Evolutionary conservation across 768 basidiomycete species (phyloP).

Genomic region (Lactarius evosmus): DNA sequence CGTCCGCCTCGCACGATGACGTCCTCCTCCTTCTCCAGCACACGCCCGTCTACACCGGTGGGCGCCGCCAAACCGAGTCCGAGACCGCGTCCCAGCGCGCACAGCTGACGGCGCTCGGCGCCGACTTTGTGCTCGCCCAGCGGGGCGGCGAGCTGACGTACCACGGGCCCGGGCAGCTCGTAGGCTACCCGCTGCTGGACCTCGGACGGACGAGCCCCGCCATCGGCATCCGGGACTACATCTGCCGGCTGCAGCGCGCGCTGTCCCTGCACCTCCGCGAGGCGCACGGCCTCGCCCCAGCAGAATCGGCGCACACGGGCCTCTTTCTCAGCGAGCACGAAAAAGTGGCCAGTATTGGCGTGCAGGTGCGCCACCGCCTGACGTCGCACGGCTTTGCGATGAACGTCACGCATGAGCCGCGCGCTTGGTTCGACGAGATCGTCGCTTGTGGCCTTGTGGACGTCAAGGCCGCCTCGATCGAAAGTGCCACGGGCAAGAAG

Average conservation of each 20-base stretch:
- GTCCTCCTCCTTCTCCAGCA: conserved; percentile 83
- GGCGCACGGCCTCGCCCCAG: conserved; percentile 53
- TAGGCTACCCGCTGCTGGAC: conserved; percentile 93
- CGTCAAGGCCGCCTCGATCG: conserved; percentile 73
- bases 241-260: conserved; percentile 74
- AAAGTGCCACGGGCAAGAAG: conserved; percentile 40
- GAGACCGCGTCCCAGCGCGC: conserved; percentile 56
- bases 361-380: conserved; percentile 91
- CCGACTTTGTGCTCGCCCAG: conserved; percentile 78
- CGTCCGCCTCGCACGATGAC: conserved; percentile 44
- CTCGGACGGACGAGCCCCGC: conserved; percentile 74
- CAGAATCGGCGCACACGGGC: conserved; percentile 80
- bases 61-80: conserved; percentile 75
- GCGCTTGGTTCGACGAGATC: conserved; percentile 81
- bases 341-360: conserved; percentile 94
- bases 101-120: conserved; percentile 73
- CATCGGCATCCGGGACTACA: conserved; percentile 73
- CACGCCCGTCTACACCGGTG: conserved; percentile 90
- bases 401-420: conserved; percentile 81
- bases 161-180: conserved; percentile 96
- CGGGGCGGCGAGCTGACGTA: conserved; percentile 95
- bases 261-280: conserved; percentile 61
- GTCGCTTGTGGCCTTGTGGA: conserved; percentile 89
- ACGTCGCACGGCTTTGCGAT: conserved; percentile 94
- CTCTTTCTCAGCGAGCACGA: conserved; percentile 78